A percentile compares a stretch with the other conserved stretches of the same genome.
Conservation (phyloP, 768 basidiomycete genomes). For the Lentinula lateritia region DNA sequence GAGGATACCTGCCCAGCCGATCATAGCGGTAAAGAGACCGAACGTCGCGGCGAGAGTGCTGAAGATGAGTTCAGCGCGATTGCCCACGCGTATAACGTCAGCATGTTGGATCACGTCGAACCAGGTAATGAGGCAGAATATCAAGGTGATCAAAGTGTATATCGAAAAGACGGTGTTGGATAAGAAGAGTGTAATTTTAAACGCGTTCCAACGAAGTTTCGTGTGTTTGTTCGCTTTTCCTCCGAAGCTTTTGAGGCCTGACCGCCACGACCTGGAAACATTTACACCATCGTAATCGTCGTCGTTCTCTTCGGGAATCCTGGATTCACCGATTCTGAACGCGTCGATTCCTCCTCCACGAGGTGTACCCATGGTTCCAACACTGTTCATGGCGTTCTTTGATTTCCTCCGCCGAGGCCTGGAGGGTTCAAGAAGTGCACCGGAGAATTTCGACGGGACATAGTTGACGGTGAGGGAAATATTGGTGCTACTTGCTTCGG, state of each 20-base stretch:
- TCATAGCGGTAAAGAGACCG: slow-evolving; percentile 57
- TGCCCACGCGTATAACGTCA: slow-evolving; percentile 69
- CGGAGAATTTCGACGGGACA: slow-evolving; percentile 71
- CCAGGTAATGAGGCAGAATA: slow-evolving; percentile 71
- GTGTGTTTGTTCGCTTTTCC: slow-evolving; percentile 20
- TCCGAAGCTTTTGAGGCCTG: neutral
- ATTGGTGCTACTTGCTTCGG: neutral
- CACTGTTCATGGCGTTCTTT: slow-evolving; percentile 25
- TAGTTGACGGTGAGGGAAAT: slow-evolving; percentile 62
- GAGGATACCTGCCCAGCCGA: slow-evolving; percentile 76
- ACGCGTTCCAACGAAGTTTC: slow-evolving; percentile 68
- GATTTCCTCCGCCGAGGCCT: slow-evolving; percentile 25
- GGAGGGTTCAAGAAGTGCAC: slow-evolving; percentile 33
- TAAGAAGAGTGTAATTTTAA: slow-evolving; percentile 76
- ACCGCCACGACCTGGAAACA: slow-evolving; percentile 14
- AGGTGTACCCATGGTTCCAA: slow-evolving; percentile 42
- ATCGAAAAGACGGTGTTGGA: slow-evolving; percentile 56
- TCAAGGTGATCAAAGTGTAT: slow-evolving; percentile 58
- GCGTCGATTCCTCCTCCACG: slow-evolving; percentile 67
- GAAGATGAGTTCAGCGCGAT: slow-evolving; percentile 59
- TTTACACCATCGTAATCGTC: slow-evolving; percentile 53
- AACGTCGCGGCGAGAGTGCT: slow-evolving; percentile 62
- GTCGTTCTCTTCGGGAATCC: slow-evolving; percentile 47
- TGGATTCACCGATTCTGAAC: slow-evolving; percentile 43
- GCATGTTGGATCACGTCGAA: slow-evolving; percentile 67